phyloP scores from a whole-genome alignment of 148 eudicot species.

The Heliosperma pusillum region DNA sequence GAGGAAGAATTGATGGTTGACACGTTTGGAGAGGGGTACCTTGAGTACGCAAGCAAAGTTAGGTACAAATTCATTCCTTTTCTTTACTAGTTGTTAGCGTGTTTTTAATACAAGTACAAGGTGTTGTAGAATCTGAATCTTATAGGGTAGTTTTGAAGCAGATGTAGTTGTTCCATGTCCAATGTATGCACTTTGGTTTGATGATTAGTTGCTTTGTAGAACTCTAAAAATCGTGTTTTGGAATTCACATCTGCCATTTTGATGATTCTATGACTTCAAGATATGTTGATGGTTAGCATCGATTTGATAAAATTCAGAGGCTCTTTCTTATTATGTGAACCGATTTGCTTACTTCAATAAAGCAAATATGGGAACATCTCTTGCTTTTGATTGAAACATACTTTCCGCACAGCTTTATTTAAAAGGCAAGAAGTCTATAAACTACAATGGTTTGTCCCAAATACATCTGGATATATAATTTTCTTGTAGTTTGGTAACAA shows the following conservation, averaged over 20 bases:
- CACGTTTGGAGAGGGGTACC: slow-evolving; percentile 53
- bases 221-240: neutral
- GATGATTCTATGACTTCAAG: neutral
- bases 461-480: neutral
- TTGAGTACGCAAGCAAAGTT: slow-evolving; percentile 60
- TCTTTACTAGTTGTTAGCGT: slow-evolving; percentile 50
- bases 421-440: too few relatives aligned
- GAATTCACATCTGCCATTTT: neutral
- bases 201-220: slow-evolving; percentile 13
- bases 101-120: slow-evolving; percentile 11
- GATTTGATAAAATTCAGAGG: neutral
- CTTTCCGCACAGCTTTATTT: too few relatives aligned
- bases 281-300: neutral
- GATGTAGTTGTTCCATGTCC: neutral
- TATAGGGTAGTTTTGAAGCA: slow-evolving; percentile 4
- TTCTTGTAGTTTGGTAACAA: neutral
- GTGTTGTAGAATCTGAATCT: slow-evolving; percentile 20
- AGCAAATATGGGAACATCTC: neutral
- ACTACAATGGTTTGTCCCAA: neutral
- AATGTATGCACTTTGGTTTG: slow-evolving; percentile 15
- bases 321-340: neutral
- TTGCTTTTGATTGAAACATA: too few relatives aligned
- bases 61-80: slow-evolving; percentile 80
- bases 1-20: slow-evolving; percentile 80
- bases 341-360: neutral